Conservation (phyloP, 2,329 filamentous ascomycete species). For the Sporothrix brunneoviolacea region DNA sequence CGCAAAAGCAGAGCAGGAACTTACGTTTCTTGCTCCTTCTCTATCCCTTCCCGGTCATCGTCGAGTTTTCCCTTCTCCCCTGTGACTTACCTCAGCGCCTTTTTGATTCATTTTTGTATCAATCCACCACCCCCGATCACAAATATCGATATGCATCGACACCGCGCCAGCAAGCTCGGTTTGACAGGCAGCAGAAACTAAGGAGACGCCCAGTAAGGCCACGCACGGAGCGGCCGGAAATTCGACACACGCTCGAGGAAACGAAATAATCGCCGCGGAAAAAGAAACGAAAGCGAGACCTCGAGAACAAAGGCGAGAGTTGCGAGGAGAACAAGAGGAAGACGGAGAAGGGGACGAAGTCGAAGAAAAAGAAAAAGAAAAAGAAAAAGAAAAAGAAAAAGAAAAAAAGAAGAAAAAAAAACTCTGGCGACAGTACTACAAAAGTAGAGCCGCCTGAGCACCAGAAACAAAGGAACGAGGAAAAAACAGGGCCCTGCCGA, state of each 20-base stretch:
- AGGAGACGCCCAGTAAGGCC: neutral
- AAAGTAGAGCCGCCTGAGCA: no score
- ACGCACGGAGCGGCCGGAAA: conserved; percentile 10
- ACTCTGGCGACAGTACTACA: no score
- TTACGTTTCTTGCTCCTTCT: neutral
- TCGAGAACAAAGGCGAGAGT: no score
- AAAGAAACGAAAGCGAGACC: neutral
- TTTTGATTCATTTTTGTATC: no score
- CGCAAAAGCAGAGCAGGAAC: conserved; percentile 7
- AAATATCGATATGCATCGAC: neutral
- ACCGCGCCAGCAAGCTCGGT: neutral
- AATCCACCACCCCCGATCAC: no score
- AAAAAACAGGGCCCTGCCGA: neutral
- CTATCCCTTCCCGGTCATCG: neutral
- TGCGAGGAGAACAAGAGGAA: no score
- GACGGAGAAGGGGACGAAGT: no score
- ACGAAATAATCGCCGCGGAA: neutral
- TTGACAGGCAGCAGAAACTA: neutral
- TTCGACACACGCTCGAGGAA: neutral
- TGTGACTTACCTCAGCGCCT: no score
- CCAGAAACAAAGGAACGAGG: neutral
- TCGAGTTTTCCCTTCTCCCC: neutral
- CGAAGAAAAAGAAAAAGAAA: no score
- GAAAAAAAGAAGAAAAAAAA: no score
- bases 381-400: no score